Base-by-base conservation (phyloP, 2,329 filamentous ascomycete species). In the Cladobotryum protrusum region DNA sequence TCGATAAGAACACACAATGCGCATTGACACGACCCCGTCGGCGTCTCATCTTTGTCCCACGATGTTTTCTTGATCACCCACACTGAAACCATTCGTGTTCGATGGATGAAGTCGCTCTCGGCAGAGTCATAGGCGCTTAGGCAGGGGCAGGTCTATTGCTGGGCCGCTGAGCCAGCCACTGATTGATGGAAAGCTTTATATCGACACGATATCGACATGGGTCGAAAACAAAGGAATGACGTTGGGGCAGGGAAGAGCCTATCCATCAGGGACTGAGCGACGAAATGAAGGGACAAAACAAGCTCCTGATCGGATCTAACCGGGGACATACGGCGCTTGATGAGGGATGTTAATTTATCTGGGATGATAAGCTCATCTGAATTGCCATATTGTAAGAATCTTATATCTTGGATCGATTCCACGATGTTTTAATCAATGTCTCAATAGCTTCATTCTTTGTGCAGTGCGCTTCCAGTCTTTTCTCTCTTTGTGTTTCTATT, bases 391-490 rank as follows among this genome's bases (percentile, higher is more conserved):
- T 29, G 24, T 29, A 9, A 29, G 24, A 29, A 29, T 29, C 24
- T 29, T 29, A 40, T 47, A 33, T 33, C 15, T 29, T 9, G 42
- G 39, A 20, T 5, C 32, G 48, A 29, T 19, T 8, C 43, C 36
- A 43, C 19, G 44, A 49, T 33, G 24, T 45, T 41, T 29, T 45
- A 20, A 20, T 33, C 17, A 36, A 43, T 43, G 46, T 35, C 50
- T 40, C 40, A 33, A 54, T 50, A 45, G 52, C 54, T 45, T 56
- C 54, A 50, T 32, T 48, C 46, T 35, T 47, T 52, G 45, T 52
- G 49, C 49, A 12, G 49, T 48, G 49, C 41, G 46, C 45, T 48
- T 46, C 24, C 29, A 17, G 19, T 37, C 44, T 42, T 52, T 43
- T 45, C 19, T 24, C 17, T 33, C 24, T 29, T 29, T 29, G 24